Percentiles rank a stretch among this genome's conserved stretches.
These are phyloP conservation scores for Eimeria nieschulzi DNA, from an alignment of 169 alveolate genomes.

Conservation along the genomic window DNA sequence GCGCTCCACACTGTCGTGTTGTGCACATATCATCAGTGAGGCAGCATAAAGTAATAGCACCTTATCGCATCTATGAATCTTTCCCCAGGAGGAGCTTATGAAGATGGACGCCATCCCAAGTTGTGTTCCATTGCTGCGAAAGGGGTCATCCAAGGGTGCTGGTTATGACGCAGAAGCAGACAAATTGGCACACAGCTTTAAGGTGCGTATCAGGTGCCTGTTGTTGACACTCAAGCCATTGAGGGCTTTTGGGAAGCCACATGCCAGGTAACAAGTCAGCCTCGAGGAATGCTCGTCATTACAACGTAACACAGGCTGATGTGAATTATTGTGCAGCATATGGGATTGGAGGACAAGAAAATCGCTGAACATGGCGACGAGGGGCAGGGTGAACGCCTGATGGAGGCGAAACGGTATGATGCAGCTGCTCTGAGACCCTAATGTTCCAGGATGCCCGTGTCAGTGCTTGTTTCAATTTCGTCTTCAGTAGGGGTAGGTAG, in stretches of 20 bases:
- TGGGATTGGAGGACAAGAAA: constrained; percentile 46
- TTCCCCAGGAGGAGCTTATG: constrained; percentile 2
- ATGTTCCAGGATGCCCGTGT: too few relatives aligned
- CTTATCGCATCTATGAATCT: background rate
- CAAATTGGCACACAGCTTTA: background rate
- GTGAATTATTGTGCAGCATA: background rate
- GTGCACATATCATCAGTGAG: too few relatives aligned
- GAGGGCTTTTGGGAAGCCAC: too few relatives aligned
- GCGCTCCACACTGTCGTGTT: too few relatives aligned
- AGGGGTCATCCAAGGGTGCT: background rate
- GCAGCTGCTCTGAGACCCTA: too few relatives aligned
- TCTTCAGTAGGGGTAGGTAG: too few relatives aligned
- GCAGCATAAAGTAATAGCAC: too few relatives aligned
- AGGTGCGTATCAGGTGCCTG: background rate
- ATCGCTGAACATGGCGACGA: constrained; percentile 77
- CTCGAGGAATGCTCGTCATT: too few relatives aligned
- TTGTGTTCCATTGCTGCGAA: background rate
- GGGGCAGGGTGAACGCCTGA: constrained; percentile 86
- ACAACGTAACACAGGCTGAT: too few relatives aligned
- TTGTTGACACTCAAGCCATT: too few relatives aligned
- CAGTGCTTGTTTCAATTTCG: too few relatives aligned
- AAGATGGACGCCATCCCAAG: background rate
- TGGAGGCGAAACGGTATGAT: constrained; percentile 77
- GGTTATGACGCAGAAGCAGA: background rate
- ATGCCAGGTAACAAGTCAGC: too few relatives aligned